Percentiles rank a stretch among this genome's conserved stretches.
phyloP scores from a whole-genome alignment of 371 early-diverging fungal genomes.

The Mucor racemosus region DNA sequence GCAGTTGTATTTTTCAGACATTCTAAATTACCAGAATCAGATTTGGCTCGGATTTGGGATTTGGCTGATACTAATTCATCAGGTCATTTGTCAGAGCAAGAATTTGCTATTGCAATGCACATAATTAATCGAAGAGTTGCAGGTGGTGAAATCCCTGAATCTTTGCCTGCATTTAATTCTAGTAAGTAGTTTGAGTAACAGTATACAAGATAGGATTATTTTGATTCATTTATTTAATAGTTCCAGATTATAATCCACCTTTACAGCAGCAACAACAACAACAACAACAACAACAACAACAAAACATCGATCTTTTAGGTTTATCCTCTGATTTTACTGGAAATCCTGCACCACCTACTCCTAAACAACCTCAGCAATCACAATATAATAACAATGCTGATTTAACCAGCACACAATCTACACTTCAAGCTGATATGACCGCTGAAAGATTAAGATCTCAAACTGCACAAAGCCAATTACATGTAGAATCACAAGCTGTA shows the following conservation, averaged over 20 bases:
- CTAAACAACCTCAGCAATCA: conserved; percentile 17
- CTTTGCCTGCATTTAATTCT: conserved; percentile 21
- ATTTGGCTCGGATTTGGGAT: conserved; percentile 78
- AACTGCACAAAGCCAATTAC: conserved; percentile 28
- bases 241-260: conserved; percentile 11
- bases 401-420: conserved; percentile 15
- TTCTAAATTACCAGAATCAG: conserved; percentile 70
- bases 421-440: conserved; percentile 23
- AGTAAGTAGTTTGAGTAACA: neutral
- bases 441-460: conserved; percentile 30
- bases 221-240: neutral
- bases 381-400: conserved; percentile 1
- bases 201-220: neutral
- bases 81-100: conserved; percentile 51
- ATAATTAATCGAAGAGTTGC: conserved; percentile 60
- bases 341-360: conserved; percentile 5
- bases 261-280: conserved; percentile 13
- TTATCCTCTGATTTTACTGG: conserved; percentile 17
- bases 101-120: conserved; percentile 68
- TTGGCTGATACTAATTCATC: conserved; percentile 54
- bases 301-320: conserved; percentile 34
- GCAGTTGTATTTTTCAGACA: conserved; percentile 78
- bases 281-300: neutral
- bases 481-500: conserved; percentile 32
- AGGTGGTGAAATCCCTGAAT: conserved; percentile 47